phyloP scores from a whole-genome alignment of 352 stramenopile genomes.

The Aphanomyces cochlioides region DNA sequence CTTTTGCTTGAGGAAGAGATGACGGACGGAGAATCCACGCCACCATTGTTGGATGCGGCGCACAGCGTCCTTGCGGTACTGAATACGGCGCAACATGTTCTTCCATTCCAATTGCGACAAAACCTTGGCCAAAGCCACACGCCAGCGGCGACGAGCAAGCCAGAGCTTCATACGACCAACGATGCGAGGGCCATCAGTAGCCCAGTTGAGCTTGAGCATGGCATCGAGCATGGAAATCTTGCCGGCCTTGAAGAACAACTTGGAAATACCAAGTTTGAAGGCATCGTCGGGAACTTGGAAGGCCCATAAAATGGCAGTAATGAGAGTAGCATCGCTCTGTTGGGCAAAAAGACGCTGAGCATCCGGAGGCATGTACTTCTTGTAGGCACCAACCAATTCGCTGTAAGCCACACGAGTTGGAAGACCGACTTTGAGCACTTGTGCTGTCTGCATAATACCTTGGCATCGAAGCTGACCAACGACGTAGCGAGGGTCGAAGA shows the following conservation, averaged over 20 bases:
- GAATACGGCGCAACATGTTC: constrained; percentile 51
- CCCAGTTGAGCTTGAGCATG: constrained; percentile 76
- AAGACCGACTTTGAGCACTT: constrained; percentile 82
- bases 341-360: constrained; percentile 64
- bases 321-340: constrained; percentile 69
- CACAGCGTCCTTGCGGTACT: constrained; percentile 56
- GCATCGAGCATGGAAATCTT: constrained; percentile 73
- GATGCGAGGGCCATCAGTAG: constrained; percentile 51
- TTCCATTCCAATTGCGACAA: constrained; percentile 56
- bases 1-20: constrained; percentile 80
- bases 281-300: constrained; percentile 74
- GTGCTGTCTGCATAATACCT: constrained; percentile 82
- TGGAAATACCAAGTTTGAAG: constrained; percentile 80
- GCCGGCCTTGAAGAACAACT: constrained; percentile 67
- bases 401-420: constrained; percentile 76
- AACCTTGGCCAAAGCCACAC: constrained; percentile 63
- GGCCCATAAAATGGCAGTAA: constrained; percentile 77
- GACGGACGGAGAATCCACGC: constrained; percentile 64
- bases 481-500: constrained; percentile 77
- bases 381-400: constrained; percentile 65
- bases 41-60: constrained; percentile 82
- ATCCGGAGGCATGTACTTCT: constrained; percentile 62
- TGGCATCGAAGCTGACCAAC: constrained; percentile 80
- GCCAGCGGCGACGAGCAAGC: constrained; percentile 67
- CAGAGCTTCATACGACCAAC: constrained; percentile 64